Evolutionary conservation across 2,329 filamentous ascomycete species (phyloP).

Genomic region (Aureobasidium sp.): DNA sequence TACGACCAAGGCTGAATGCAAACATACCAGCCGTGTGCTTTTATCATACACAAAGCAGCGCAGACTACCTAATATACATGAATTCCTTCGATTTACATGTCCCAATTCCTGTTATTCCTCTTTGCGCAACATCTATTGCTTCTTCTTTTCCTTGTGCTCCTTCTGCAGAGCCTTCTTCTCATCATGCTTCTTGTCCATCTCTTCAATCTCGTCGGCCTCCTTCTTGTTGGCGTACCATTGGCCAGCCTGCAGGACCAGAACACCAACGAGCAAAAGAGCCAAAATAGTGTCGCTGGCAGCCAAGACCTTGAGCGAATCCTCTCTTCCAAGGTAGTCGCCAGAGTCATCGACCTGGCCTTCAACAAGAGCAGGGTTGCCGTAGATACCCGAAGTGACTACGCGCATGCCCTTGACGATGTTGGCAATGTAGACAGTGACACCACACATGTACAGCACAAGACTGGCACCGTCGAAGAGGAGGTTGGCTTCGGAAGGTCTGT

Average conservation of each 20-base stretch:
- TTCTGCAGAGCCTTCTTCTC: conserved; percentile 37
- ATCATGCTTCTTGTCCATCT: conserved; percentile 47
- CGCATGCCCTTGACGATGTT: conserved; percentile 95
- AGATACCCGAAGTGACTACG: conserved; percentile 66
- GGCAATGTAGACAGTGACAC: conserved; percentile 83
- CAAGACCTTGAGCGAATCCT: conserved; percentile 85
- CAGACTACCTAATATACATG: neutral
- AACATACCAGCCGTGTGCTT: neutral
- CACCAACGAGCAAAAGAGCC: conserved; percentile 82
- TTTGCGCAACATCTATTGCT: conserved; percentile 12
- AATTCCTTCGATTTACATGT: neutral
- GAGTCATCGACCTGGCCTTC: conserved; percentile 31
- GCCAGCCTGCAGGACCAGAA: conserved; percentile 86
- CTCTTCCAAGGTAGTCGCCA: conserved; percentile 63
- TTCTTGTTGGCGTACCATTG: conserved; percentile 98
- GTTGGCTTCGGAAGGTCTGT: conserved; percentile 87
- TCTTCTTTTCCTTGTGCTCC: conserved; percentile 26
- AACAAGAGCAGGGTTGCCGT: conserved; percentile 37
- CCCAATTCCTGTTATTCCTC: neutral
- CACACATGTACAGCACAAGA: conserved; percentile 69
- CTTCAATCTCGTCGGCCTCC: conserved; percentile 69
- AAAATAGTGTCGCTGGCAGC: conserved; percentile 94
- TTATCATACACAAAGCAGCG: neutral
- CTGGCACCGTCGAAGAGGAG: conserved; percentile 81
- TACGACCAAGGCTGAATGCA: neutral